phyloP scores from a whole-genome alignment of 2,329 filamentous ascomycete genomes.

The Trichoderma brevicompactum region DNA sequence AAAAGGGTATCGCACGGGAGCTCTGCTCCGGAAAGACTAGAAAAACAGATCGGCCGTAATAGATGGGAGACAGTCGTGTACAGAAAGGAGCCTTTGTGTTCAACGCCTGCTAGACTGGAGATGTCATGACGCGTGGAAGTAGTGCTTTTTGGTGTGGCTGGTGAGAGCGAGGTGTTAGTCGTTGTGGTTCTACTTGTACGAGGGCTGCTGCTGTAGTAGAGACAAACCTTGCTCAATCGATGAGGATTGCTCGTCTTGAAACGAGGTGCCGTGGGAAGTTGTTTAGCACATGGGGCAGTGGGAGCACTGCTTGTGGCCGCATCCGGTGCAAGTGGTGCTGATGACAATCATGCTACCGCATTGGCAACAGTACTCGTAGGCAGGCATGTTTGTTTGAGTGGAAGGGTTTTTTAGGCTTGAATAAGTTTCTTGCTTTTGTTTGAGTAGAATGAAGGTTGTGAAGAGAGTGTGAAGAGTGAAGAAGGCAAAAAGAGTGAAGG shows the following conservation, averaged over 20 bases:
- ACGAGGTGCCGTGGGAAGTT: background rate
- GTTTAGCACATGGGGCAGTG: constrained; percentile 48
- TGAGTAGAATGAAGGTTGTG: background rate
- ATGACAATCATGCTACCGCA: constrained; percentile 62
- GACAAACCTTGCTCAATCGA: background rate
- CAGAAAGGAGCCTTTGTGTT: background rate
- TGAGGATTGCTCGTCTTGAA: background rate
- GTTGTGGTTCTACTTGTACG: no score
- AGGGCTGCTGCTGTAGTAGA: background rate
- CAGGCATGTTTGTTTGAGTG: constrained; percentile 45
- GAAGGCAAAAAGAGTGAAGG: background rate
- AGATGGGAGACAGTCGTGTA: background rate
- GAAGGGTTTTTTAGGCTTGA: background rate
- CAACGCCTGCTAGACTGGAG: background rate
- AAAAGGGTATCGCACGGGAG: constrained; percentile 27
- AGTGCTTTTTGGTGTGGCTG: background rate
- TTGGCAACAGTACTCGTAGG: constrained; percentile 59
- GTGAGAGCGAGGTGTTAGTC: background rate
- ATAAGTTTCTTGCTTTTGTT: background rate
- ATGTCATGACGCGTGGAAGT: background rate
- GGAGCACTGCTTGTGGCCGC: constrained; percentile 55
- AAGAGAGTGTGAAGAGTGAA: background rate
- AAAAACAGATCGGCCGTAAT: background rate
- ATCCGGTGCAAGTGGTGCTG: constrained; percentile 57
- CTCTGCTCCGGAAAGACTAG: constrained; percentile 13